Evolutionary conservation across 2,329 filamentous ascomycete species (phyloP).

Genomic region (Aspergillus intermedius): DNA sequence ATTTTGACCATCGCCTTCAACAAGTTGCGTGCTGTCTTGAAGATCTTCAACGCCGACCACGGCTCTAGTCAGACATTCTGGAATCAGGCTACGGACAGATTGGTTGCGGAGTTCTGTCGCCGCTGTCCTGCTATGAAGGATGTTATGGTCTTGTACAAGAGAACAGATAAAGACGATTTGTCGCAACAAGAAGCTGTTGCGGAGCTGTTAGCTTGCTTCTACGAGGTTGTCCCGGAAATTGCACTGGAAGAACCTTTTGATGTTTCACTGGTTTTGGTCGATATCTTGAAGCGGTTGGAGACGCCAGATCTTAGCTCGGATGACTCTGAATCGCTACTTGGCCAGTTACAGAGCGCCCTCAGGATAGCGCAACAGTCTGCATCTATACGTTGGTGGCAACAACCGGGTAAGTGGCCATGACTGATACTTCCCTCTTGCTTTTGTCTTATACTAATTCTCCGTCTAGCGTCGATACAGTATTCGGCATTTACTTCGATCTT

Average conservation of each 20-base stretch:
- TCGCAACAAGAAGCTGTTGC: conserved; percentile 74
- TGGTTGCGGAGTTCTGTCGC: conserved; percentile 69
- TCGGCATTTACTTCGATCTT: conserved; percentile 37
- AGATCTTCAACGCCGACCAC: conserved; percentile 51
- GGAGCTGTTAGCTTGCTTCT: conserved; percentile 75
- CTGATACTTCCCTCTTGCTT: neutral
- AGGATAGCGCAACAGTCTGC: conserved; percentile 73
- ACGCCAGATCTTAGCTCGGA: conserved; percentile 38
- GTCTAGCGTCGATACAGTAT: conserved; percentile 32
- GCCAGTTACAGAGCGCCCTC: conserved; percentile 76
- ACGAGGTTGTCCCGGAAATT: conserved; percentile 70
- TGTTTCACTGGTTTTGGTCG: conserved; percentile 68
- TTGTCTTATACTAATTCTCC: conserved; percentile 3
- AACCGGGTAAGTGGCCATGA: conserved; percentile 43
- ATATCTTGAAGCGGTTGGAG: conserved; percentile 59
- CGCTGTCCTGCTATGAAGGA: conserved; percentile 78
- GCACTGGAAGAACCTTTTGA: conserved; percentile 83
- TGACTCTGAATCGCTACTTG: conserved; percentile 53
- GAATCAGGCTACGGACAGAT: conserved; percentile 60
- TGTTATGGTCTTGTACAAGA: conserved; percentile 66
- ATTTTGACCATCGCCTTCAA: conserved; percentile 71
- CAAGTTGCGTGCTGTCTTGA: conserved; percentile 63
- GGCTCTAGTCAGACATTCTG: conserved; percentile 50
- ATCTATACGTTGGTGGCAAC: conserved; percentile 86
- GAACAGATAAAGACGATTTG: conserved; percentile 60